Evolutionary conservation across 2,329 filamentous ascomycete genomes (phyloP).

Genomic region (Trichoderma sp.): DNA sequence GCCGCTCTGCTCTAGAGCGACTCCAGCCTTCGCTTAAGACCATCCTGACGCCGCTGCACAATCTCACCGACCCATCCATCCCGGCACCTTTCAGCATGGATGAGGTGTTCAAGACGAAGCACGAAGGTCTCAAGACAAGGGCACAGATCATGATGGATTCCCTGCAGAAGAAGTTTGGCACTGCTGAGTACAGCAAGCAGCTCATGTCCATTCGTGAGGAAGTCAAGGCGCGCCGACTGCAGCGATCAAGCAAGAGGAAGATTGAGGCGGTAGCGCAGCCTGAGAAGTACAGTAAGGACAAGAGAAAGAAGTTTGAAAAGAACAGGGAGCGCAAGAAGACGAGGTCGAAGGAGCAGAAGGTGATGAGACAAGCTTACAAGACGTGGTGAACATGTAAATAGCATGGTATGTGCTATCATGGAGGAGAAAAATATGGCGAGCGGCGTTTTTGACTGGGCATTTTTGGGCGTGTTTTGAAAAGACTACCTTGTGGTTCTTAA

Average conservation of each 20-base stretch:
- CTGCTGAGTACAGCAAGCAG: slow-evolving; percentile 71
- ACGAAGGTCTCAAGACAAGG: slow-evolving; percentile 68
- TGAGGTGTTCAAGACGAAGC: slow-evolving; percentile 63
- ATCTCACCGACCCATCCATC: slow-evolving; percentile 78
- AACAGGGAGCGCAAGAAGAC: slow-evolving; percentile 82
- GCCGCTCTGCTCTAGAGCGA: slow-evolving; percentile 55
- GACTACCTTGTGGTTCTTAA: background rate
- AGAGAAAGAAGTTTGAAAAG: slow-evolving; percentile 79
- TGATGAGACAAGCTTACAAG: slow-evolving; percentile 69
- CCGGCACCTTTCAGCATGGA: slow-evolving; percentile 69
- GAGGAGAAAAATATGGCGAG: background rate
- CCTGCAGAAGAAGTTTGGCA: slow-evolving; percentile 84
- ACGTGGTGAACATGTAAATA: slow-evolving; percentile 31
- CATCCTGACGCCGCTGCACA: slow-evolving; percentile 64
- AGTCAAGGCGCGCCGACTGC: slow-evolving; percentile 69
- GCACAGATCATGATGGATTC: slow-evolving; percentile 75
- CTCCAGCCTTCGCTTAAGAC: slow-evolving; percentile 63
- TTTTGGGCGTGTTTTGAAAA: slow-evolving; percentile 12
- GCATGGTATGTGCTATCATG: background rate
- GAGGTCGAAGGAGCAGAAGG: slow-evolving; percentile 69
- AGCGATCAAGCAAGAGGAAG: slow-evolving; percentile 78
- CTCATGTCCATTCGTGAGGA: slow-evolving; percentile 70
- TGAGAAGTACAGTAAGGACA: slow-evolving; percentile 72
- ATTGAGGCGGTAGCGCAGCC: slow-evolving; percentile 83
- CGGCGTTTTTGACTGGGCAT: slow-evolving; percentile 23